phyloP scores from a whole-genome alignment of 2,329 filamentous ascomycete genomes.

The Nemania sp. region DNA sequence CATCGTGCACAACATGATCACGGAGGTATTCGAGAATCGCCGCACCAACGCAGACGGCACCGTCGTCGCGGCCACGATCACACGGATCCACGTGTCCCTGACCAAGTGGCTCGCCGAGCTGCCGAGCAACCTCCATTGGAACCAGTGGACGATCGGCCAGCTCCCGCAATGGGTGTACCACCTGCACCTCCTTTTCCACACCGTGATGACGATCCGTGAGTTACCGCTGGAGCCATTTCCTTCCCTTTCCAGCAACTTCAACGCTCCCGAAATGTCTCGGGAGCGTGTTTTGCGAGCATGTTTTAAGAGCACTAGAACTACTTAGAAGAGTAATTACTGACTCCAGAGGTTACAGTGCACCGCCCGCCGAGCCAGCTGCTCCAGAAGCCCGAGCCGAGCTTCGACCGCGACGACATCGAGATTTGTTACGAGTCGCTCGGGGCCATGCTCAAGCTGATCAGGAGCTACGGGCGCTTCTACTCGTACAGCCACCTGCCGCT shows the following conservation, averaged over 20 bases:
- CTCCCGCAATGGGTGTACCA: conserved; percentile 61
- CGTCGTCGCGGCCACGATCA: conserved; percentile 57
- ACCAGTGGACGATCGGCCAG: conserved; percentile 62
- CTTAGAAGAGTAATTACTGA: too few relatives aligned
- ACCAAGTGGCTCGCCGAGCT: conserved; percentile 61
- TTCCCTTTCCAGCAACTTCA: too few relatives aligned
- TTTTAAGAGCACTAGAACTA: too few relatives aligned
- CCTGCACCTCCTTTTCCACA: conserved; percentile 64
- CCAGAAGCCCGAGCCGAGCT: conserved; percentile 53
- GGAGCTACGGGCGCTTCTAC: conserved; percentile 59
- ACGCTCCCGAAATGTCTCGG: too few relatives aligned
- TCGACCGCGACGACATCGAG: conserved; percentile 57
- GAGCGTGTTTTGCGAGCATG: too few relatives aligned
- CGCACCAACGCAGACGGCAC: conserved; percentile 56
- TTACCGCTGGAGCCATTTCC: too few relatives aligned
- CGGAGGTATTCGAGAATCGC: conserved; percentile 63
- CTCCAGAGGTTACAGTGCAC: conserved; percentile 46
- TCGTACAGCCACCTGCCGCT: conserved; percentile 58
- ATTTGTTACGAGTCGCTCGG: conserved; percentile 63
- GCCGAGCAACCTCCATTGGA: conserved; percentile 62
- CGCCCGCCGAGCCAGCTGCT: conserved; percentile 60
- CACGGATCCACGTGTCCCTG: conserved; percentile 60
- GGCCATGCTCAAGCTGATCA: conserved; percentile 59
- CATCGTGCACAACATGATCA: conserved; percentile 63
- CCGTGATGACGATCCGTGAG: conserved; percentile 60